Conservation (phyloP, 805 yeast genomes). For the Candida yuanshanica region DNA sequence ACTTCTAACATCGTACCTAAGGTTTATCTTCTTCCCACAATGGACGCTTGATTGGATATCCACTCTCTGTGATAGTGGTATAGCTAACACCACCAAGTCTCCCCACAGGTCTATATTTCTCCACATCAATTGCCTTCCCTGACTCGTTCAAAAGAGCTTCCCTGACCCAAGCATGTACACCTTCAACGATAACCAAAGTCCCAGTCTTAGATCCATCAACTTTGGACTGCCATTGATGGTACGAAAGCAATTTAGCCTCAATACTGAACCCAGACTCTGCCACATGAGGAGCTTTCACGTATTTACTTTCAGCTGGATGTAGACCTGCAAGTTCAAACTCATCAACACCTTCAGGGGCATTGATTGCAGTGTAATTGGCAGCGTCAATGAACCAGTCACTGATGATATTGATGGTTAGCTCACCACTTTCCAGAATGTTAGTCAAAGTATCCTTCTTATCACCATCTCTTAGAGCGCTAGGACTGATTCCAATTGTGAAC, state of each 20-base stretch:
- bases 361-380: constrained; percentile 43
- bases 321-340: constrained; percentile 53
- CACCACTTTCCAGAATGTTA: constrained; percentile 44
- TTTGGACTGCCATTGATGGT: constrained; percentile 39
- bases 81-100: constrained; percentile 48
- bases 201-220: constrained; percentile 28
- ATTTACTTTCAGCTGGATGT: constrained; percentile 36
- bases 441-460: constrained; percentile 42
- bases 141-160: constrained; percentile 44
- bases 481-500: constrained; percentile 42
- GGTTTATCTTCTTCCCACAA: constrained; percentile 3
- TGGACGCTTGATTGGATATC: constrained; percentile 43
- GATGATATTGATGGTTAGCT: constrained; percentile 43
- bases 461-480: constrained; percentile 21
- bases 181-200: constrained; percentile 42
- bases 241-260: constrained; percentile 42
- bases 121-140: constrained; percentile 33
- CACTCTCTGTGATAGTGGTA: constrained; percentile 32
- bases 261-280: constrained; percentile 53
- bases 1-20: too few species aligned
- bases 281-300: constrained; percentile 48
- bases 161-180: constrained; percentile 47
- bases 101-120: constrained; percentile 44
- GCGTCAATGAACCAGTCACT: constrained; percentile 57
- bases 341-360: constrained; percentile 41